Evolutionary conservation across 2,329 filamentous ascomycete genomes (phyloP).

Genomic region (Ampelomyces quisqualis): DNA sequence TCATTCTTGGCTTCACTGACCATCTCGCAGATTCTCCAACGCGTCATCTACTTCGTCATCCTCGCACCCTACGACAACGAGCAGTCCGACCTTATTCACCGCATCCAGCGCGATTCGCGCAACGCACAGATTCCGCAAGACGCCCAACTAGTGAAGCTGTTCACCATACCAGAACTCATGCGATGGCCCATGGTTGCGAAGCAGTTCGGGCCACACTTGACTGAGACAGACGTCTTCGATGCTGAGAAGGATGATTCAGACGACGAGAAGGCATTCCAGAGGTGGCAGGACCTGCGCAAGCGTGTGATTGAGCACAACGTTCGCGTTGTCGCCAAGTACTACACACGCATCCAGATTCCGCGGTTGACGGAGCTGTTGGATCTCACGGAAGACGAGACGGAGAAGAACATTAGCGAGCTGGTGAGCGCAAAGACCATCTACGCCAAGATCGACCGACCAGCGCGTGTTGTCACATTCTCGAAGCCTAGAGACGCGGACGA

Average conservation of each 20-base stretch:
- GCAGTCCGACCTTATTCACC: constrained; percentile 94
- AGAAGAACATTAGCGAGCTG: constrained; percentile 97
- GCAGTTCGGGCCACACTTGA: constrained; percentile 84
- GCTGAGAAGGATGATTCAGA: constrained; percentile 61
- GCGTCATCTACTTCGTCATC: constrained; percentile 97
- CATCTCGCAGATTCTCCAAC: constrained; percentile 70
- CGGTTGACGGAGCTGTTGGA: constrained; percentile 89
- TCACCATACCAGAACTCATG: constrained; percentile 96
- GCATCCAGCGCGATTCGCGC: constrained; percentile 81
- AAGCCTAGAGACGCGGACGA: constrained; percentile 95
- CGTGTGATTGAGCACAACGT: constrained; percentile 99
- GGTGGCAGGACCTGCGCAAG: constrained; percentile 95
- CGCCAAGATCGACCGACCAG: constrained; percentile 94
- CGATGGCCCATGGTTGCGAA: constrained; percentile 93
- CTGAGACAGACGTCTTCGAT: constrained; percentile 86
- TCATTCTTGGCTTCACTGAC: constrained; percentile 11
- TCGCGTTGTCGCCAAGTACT: constrained; percentile 96
- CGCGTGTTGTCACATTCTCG: constrained; percentile 88
- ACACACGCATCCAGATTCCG: constrained; percentile 92
- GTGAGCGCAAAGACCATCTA: constrained; percentile 98
- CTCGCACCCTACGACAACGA: constrained; percentile 97
- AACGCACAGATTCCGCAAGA: constrained; percentile 77
- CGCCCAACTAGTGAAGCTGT: constrained; percentile 84
- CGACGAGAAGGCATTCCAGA: constrained; percentile 77
- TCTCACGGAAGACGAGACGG: constrained; percentile 90